Percentiles rank a stretch among this genome's conserved stretches.
phyloP scores from a whole-genome alignment of 768 basidiomycete species.

The Hirschioporus abietinus region DNA sequence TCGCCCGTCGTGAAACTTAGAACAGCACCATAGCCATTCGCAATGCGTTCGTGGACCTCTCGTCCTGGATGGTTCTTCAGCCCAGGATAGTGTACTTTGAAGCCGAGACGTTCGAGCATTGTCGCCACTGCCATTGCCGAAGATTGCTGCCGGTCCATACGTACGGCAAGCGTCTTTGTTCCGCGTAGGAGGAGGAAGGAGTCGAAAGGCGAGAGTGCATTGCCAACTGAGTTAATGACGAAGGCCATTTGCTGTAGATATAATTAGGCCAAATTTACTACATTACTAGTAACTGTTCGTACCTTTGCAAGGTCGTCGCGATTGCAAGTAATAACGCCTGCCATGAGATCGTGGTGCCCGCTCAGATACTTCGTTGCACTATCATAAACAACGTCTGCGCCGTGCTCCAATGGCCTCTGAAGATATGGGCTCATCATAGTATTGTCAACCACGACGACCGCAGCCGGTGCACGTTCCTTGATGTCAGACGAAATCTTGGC shows the following conservation, averaged over 20 bases:
- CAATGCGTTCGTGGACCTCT: constrained; percentile 87
- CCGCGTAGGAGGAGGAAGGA: constrained; percentile 94
- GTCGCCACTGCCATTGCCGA: constrained; percentile 79
- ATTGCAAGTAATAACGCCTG: constrained; percentile 90
- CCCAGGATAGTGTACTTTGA: constrained; percentile 90
- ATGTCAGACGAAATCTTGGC: constrained; percentile 78
- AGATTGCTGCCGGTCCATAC: constrained; percentile 91
- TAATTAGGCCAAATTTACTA: constrained; percentile 8
- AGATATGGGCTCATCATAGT: constrained; percentile 99
- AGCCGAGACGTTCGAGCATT: constrained; percentile 81
- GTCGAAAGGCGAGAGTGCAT: constrained; percentile 92
- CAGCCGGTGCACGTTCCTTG: constrained; percentile 75
- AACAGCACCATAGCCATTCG: constrained; percentile 89
- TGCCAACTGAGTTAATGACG: constrained; percentile 89
- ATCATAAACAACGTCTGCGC: constrained; percentile 96
- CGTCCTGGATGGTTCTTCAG: constrained; percentile 74
- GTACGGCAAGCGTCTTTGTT: constrained; percentile 91
- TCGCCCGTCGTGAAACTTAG: constrained; percentile 92
- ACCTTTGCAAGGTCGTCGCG: constrained; percentile 87
- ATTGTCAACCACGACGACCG: constrained; percentile 88
- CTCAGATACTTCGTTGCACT: constrained; percentile 97
- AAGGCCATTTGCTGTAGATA: constrained; percentile 72
- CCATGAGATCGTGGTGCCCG: constrained; percentile 99
- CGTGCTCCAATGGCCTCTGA: constrained; percentile 91
- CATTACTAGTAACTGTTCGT: constrained; percentile 12